These are phyloP conservation scores for Colletotrichum higginsianum DNA, from an alignment of 2,329 filamentous ascomycete species.

Conservation along the genomic window DNA sequence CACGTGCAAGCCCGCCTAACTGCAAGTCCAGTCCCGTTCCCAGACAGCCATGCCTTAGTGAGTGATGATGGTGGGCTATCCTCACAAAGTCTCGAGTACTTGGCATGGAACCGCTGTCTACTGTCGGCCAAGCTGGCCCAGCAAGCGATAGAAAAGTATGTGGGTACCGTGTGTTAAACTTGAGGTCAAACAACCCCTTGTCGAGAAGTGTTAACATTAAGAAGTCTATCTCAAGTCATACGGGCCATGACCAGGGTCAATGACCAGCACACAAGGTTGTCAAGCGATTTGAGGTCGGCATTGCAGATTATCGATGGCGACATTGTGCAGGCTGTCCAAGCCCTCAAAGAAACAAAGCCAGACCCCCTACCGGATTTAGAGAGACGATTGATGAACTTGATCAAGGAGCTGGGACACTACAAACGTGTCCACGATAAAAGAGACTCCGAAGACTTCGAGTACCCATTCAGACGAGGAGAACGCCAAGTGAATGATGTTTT, in stretches of 20 bases:
- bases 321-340: slow-evolving; percentile 55
- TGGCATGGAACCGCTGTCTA: slow-evolving; percentile 53
- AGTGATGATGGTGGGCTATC: slow-evolving; percentile 45
- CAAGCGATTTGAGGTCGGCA: slow-evolving; percentile 39
- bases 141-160: slow-evolving; percentile 51
- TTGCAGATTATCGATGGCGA: slow-evolving; percentile 52
- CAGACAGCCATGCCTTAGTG: slow-evolving; percentile 47
- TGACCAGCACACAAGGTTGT: background rate
- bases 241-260: background rate
- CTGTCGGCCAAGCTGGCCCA: slow-evolving; percentile 54
- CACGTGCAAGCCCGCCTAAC: slow-evolving; percentile 50
- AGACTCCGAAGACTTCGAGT: background rate
- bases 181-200: background rate
- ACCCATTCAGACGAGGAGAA: slow-evolving; percentile 44
- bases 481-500: slow-evolving; percentile 52
- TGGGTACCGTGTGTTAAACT: background rate
- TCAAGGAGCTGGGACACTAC: slow-evolving; percentile 36
- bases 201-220: too few relatives aligned
- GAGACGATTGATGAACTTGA: slow-evolving; percentile 42
- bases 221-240: slow-evolving; percentile 15
- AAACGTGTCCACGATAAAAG: background rate
- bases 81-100: slow-evolving; percentile 46
- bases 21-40: slow-evolving; percentile 45
- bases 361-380: slow-evolving; percentile 43
- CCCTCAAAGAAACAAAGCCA: slow-evolving; percentile 52